Base-by-base conservation (phyloP, 208 protist genomes). In the Wallacemonas sp. region DNA sequence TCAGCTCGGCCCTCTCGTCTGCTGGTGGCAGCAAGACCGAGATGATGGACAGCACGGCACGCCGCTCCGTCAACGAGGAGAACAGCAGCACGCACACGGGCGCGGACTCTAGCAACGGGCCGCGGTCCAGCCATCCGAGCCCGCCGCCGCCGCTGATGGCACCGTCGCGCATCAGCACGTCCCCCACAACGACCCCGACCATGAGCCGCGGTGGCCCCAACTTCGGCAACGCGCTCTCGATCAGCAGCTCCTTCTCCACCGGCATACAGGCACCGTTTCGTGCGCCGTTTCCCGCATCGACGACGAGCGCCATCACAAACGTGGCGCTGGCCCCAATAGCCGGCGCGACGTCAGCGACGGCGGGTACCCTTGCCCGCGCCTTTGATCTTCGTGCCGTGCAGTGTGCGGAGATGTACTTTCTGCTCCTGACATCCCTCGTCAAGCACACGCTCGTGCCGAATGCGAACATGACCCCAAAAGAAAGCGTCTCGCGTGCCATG, bases 361-460 rank as follows among this genome's bases (percentile, higher is more conserved):
- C n/a, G n/a, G n/a, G 16, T 39, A 1, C n/a, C n/a, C 17, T 34
- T 9, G 19, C 6, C 19, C 39, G 57, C 36, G 55, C 52, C 30
- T 79, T 68, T 44, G 49, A 70, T 19, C 41, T 85, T 1, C 74
- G 70, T 27, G 70, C 75, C 11, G 62, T 85, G 8, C 75, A 85
- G 67, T 79, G 72, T 30, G 75, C 72, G 2, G 67, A 79, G 44
- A 60, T 85, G 34, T 81, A 81, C 65, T 73, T 64, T 21, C 61
- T 69, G 6, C 52, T 78, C 32, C 69, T 79, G 14, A 77, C 63
- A 27, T 61, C 81, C 44, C 62, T 81, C n/a, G 70, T 72, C 33
- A 67, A 70, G 30, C 75, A 81, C 52, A 76, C 71, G 69, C 60
- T 81, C 26, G 64, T 80, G 62, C 69, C 69, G 0, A 61, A 70